Conservation (phyloP, 805 yeast species). For the Wickerhamiella azyma region DNA sequence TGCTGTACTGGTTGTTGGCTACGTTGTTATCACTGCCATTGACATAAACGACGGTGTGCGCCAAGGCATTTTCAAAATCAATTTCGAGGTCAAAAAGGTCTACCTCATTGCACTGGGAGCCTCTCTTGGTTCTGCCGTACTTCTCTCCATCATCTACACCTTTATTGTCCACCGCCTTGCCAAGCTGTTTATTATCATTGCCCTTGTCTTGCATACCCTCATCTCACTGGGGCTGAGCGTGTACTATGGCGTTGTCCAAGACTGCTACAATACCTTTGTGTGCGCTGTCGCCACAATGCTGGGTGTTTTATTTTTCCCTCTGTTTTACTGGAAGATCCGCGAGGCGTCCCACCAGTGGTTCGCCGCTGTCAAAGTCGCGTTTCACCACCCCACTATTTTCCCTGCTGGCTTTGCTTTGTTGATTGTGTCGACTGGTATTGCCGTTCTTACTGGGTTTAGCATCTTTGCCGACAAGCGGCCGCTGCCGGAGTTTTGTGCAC, state of each 20-base stretch:
- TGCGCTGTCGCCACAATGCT: constrained; percentile 40
- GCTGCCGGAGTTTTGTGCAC: constrained; percentile 42
- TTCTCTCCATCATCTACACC: constrained; percentile 43
- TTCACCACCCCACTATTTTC: constrained; percentile 54
- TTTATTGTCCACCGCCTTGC: constrained; percentile 53
- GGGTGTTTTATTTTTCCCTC: constrained; percentile 49
- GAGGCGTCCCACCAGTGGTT: constrained; percentile 56
- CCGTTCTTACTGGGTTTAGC: constrained; percentile 50
- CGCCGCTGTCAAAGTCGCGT: constrained; percentile 66
- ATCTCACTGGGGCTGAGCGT: constrained; percentile 67
- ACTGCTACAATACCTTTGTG: constrained; percentile 30
- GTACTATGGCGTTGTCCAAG: constrained; percentile 49
- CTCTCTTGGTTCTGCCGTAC: constrained; percentile 45
- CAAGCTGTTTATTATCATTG: constrained; percentile 48
- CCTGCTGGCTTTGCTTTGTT: constrained; percentile 48
- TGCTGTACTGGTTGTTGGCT: constrained; percentile 41
- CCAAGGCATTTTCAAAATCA: constrained; percentile 43
- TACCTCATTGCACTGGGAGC: constrained; percentile 61
- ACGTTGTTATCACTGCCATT: constrained; percentile 54
- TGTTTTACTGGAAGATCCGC: constrained; percentile 66
- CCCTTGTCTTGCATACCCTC: constrained; percentile 52
- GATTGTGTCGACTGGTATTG: constrained; percentile 45
- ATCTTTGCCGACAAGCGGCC: constrained; percentile 39
- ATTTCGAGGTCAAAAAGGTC: constrained; percentile 49
- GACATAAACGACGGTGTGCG: constrained; percentile 50